Conservation (phyloP, 148 eudicot genomes). For the Drosera capensis region DNA sequence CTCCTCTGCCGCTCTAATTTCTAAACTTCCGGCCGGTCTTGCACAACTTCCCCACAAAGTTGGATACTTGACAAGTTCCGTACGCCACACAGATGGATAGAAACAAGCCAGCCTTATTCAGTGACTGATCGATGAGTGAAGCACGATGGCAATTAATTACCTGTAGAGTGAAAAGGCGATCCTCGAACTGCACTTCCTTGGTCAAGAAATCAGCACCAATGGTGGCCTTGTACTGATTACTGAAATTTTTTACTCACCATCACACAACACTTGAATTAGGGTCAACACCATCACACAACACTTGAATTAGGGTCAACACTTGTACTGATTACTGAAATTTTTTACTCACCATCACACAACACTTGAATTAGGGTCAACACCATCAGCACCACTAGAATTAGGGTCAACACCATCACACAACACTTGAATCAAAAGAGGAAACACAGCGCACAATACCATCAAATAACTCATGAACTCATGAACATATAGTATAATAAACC, state of each 20-base stretch:
- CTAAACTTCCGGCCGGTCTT: too few species aligned
- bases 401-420: constrained; percentile 16
- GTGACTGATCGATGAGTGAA: not conserved
- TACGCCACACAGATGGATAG: not conserved
- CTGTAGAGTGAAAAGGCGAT: constrained; percentile 91
- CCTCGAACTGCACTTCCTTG: constrained; percentile 93
- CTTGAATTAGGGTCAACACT: too few species aligned
- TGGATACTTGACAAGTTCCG: too few species aligned
- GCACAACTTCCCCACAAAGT: too few species aligned
- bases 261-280: constrained; percentile 31
- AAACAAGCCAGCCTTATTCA: not conserved
- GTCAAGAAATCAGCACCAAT: constrained; percentile 97
- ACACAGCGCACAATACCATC: not conserved
- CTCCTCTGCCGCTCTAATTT: too few species aligned
- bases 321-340: constrained; percentile 91
- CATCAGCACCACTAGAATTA: too few species aligned
- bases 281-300: constrained; percentile 18
- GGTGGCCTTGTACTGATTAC: constrained; percentile 93
- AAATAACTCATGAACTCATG: not conserved
- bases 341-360: constrained; percentile 67
- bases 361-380: constrained; percentile 25
- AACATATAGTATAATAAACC: not conserved
- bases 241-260: constrained; percentile 87
- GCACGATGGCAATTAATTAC: constrained; percentile 15
- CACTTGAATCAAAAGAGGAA: too few species aligned